Base-by-base conservation (phyloP, 345 rosid genomes). In the Microcos paniculata region DNA sequence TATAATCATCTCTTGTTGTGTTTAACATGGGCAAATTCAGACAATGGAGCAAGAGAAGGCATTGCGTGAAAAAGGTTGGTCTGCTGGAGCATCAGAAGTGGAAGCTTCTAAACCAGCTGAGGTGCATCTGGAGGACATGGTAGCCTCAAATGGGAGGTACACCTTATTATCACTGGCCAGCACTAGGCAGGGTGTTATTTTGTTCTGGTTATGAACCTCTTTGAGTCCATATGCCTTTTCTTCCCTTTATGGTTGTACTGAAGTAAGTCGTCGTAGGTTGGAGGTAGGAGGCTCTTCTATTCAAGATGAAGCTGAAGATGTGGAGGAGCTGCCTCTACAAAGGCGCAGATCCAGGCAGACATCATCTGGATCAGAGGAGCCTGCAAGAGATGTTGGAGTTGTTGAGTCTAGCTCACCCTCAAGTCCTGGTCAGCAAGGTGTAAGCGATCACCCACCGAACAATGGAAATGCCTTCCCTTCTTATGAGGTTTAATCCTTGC, bases 91-190 rank as follows among this genome's bases (percentile, higher is more conserved):
- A 51, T 84, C 91, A 45, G 85, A 81, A 56, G 78, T 48, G 1
- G 89, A 85, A 76, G 72, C 71, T 78, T 77, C 81, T 72, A 79
- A 76, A 74, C 78, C 86, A 69, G 74, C 86, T 77, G 76, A 80
- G 59, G 78, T 80, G 77, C 89, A 84, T 75, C 77, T 71, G 38
- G 84, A 77, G 72, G 70, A 83, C 70, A 55, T 77, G 35, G 71
- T 81, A 66, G 77, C 88, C 67, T 72, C 90, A 61, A 92, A 94
- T 69, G 97, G 97, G 79, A 88, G 97, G 99, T 94, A 80, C 74
- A 72, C 76, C 73, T 62, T 53, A 28, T 65, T 49, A 23, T 64
- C 70, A 58, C 56, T 59, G 26, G 45, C 43, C 38, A 40, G 48
- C 65, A 48, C 58, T 52, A 48, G 38, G 9, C 23, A 10, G 16